phyloP scores from a whole-genome alignment of 164 flowering plant genomes.

The Kalanchoe fedtschenkoi region DNA sequence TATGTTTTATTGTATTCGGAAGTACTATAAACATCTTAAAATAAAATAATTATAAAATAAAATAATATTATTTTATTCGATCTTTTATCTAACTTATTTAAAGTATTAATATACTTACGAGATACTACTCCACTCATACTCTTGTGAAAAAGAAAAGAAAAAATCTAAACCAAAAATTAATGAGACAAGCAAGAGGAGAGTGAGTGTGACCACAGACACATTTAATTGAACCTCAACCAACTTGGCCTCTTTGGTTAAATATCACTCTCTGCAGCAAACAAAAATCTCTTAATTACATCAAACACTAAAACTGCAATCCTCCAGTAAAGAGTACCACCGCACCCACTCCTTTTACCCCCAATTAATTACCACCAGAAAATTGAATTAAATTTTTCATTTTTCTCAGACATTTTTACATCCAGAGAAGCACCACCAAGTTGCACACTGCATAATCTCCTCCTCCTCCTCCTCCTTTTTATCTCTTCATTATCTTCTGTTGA shows the following conservation, averaged over 20 bases:
- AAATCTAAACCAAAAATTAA: constrained; percentile 2
- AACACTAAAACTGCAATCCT: neutral
- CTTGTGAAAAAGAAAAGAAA: too few species aligned
- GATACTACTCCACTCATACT: too few species aligned
- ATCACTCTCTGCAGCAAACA: neutral
- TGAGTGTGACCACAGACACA: neutral
- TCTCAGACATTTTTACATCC: neutral
- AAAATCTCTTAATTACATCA: neutral
- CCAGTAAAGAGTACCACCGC: too few species aligned
- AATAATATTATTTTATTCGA: too few species aligned
- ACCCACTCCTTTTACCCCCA: neutral
- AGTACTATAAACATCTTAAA: too few species aligned
- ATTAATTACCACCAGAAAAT: neutral
- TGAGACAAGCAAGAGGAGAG: neutral
- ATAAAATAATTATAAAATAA: too few species aligned
- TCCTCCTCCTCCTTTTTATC: neutral
- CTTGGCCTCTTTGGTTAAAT: neutral
- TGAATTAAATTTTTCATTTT: neutral
- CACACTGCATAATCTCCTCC: neutral
- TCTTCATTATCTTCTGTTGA: too few species aligned
- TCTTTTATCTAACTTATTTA: too few species aligned
- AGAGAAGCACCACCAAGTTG: neutral
- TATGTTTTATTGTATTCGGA: too few species aligned
- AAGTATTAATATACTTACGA: too few species aligned
- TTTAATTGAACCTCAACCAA: neutral